Percentiles rank a stretch among this genome's conserved stretches.
Evolutionary conservation across 2,329 filamentous ascomycete species (phyloP).

Genomic region (Fusarium nurragi): DNA sequence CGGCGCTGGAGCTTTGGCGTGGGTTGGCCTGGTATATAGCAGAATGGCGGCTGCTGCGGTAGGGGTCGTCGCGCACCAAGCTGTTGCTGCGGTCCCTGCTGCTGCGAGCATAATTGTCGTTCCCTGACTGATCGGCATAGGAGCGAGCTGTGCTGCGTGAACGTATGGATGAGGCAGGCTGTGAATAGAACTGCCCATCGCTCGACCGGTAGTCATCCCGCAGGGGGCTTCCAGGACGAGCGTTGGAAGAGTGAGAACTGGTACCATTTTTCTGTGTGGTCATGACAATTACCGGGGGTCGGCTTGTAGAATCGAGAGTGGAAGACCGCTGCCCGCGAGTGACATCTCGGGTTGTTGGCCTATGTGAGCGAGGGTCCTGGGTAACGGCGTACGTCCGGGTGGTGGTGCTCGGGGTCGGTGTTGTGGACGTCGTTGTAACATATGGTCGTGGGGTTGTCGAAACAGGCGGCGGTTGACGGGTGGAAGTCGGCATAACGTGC

Average conservation of each 20-base stretch:
- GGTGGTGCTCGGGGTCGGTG: conserved; percentile 53
- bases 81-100: conserved; percentile 61
- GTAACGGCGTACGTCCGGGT: conserved; percentile 67
- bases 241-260: conserved; percentile 52
- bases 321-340: conserved; percentile 59
- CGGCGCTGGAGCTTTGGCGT: conserved; percentile 55
- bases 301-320: conserved; percentile 59
- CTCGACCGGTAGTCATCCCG: conserved; percentile 63
- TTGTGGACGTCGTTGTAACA: conserved; percentile 47
- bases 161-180: conserved; percentile 67
- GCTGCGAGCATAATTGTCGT: conserved; percentile 61
- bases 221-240: conserved; percentile 56
- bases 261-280: conserved; percentile 59
- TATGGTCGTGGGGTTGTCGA: conserved; percentile 48
- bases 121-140: conserved; percentile 61
- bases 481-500: conserved; percentile 60
- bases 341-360: conserved; percentile 58
- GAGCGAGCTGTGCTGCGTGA: conserved; percentile 59
- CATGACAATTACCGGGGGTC: conserved; percentile 67
- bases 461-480: conserved; percentile 43
- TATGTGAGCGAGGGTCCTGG: conserved; percentile 61
- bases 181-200: conserved; percentile 62
- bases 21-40: conserved; percentile 56
- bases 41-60: conserved; percentile 59
- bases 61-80: conserved; percentile 55